Percentiles rank a stretch among this genome's conserved stretches.
phyloP scores from a whole-genome alignment of 768 basidiomycete genomes.

The Lentinula edodes region DNA sequence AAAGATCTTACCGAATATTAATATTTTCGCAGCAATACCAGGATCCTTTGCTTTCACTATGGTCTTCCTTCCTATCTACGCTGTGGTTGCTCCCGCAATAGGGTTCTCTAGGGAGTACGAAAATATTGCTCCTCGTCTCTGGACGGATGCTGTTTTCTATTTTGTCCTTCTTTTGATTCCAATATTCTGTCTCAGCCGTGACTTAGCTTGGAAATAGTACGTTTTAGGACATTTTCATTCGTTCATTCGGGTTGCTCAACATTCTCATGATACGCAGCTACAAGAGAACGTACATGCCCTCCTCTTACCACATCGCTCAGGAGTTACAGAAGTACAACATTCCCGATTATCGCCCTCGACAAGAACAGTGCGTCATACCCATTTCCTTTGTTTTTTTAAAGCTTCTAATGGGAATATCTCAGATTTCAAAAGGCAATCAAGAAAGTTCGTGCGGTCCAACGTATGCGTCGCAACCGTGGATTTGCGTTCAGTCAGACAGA shows the following conservation, averaged over 20 bases:
- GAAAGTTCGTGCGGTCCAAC: conserved; percentile 97
- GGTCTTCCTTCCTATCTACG: conserved; percentile 89
- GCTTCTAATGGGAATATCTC: conserved; percentile 8
- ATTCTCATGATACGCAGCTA: conserved; percentile 49
- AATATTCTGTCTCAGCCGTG: conserved; percentile 76
- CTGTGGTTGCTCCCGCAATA: conserved; percentile 76
- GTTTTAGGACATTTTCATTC: conserved; percentile 23
- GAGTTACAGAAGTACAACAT: conserved; percentile 99
- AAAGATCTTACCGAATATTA: conserved; percentile 7
- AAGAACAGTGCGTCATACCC: conserved; percentile 80
- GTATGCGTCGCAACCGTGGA: conserved; percentile 93
- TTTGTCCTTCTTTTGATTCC: conserved; percentile 83
- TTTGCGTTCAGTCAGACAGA: conserved; percentile 99
- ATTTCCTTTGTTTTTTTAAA: background rate
- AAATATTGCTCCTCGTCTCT: conserved; percentile 87
- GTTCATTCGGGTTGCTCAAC: conserved; percentile 6
- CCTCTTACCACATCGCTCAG: conserved; percentile 97
- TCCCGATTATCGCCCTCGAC: conserved; percentile 92
- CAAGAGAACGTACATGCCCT: conserved; percentile 82
- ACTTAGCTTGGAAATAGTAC: conserved; percentile 97
- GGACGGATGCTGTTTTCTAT: conserved; percentile 87
- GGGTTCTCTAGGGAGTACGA: conserved; percentile 87
- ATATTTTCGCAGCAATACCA: conserved; percentile 66
- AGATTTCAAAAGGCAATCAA: conserved; percentile 99
- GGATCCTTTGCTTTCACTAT: conserved; percentile 98